A percentile compares a stretch with the other conserved stretches of the same genome.
Conservation (phyloP, 2,329 filamentous ascomycete genomes). For the Golovinomyces cichoracearum region DNA sequence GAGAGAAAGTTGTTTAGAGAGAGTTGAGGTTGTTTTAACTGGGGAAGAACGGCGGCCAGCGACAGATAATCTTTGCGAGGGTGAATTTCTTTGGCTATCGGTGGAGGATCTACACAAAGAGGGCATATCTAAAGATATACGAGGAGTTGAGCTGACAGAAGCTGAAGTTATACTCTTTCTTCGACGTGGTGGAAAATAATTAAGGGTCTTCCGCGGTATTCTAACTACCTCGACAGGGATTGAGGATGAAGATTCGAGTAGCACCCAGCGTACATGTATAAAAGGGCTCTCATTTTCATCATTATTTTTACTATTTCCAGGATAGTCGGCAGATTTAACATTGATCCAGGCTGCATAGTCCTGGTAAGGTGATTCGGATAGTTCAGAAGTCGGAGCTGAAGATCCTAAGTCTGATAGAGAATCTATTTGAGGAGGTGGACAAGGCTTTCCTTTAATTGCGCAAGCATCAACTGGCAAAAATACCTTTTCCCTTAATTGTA, state of each 20-base stretch:
- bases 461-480: conserved; percentile 76
- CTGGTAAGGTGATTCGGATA: conserved; percentile 12
- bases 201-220: conserved; percentile 52
- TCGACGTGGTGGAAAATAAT: conserved; percentile 81
- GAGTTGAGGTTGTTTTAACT: conserved; percentile 12
- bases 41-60: conserved; percentile 6
- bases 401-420: conserved; percentile 21
- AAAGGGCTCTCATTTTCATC: conserved; percentile 39
- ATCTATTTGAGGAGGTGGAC: conserved; percentile 24
- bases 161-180: conserved; percentile 36
- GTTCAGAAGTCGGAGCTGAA: conserved; percentile 24
- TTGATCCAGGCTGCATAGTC: conserved; percentile 10
- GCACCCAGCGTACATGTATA: conserved; percentile 75
- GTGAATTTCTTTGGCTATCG: conserved; percentile 7
- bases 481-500: conserved; percentile 59
- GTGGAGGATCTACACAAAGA: conserved; percentile 6
- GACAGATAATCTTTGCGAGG: conserved; percentile 8
- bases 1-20: conserved; percentile 6
- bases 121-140: conserved; percentile 12
- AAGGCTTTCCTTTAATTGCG: conserved; percentile 49
- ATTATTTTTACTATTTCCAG: conserved; percentile 6
- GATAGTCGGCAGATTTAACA: conserved; percentile 5
- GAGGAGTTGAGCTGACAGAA: conserved; percentile 39
- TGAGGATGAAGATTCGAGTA: conserved; percentile 39
- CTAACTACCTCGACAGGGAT: conserved; percentile 65